phyloP scores from a whole-genome alignment of 768 basidiomycete genomes.

The Hortiboletus flavorubellus region DNA sequence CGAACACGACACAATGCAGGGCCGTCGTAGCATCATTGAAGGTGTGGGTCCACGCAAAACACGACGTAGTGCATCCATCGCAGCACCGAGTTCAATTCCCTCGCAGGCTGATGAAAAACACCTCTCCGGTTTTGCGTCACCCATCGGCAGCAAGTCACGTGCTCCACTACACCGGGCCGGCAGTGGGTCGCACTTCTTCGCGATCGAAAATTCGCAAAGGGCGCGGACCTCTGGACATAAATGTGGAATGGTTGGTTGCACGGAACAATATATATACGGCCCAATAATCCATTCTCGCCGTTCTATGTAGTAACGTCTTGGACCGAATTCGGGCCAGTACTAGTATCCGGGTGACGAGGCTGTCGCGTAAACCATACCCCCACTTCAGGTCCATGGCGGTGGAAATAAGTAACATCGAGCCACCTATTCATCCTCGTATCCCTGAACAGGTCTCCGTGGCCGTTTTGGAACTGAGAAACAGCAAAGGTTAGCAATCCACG shows the following conservation, averaged over 20 bases:
- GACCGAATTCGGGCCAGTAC: background rate
- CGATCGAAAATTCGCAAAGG: background rate
- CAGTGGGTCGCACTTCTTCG: too few relatives aligned
- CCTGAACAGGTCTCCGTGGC: conserved; percentile 60
- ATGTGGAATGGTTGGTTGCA: background rate
- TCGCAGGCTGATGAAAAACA: background rate
- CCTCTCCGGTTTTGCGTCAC: background rate
- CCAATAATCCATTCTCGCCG: background rate
- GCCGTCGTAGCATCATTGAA: background rate
- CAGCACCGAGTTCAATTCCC: too few relatives aligned
- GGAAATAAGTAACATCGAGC: background rate
- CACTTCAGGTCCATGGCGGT: background rate
- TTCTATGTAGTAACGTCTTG: conserved; percentile 2
- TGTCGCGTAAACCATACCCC: conserved; percentile 1
- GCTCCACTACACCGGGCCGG: background rate
- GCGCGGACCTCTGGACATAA: background rate
- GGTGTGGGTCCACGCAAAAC: background rate
- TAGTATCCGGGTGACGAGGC: background rate
- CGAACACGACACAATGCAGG: background rate
- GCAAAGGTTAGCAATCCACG: background rate
- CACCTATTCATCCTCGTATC: conserved; percentile 65
- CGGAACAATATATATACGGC: conserved; percentile 6
- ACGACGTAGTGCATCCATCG: conserved; percentile 21
- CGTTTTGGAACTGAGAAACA: conserved; percentile 61
- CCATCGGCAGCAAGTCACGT: conserved; percentile 10